Conservation (phyloP, 164 flowering plant genomes). For the Magnolia kwangsiensis region DNA sequence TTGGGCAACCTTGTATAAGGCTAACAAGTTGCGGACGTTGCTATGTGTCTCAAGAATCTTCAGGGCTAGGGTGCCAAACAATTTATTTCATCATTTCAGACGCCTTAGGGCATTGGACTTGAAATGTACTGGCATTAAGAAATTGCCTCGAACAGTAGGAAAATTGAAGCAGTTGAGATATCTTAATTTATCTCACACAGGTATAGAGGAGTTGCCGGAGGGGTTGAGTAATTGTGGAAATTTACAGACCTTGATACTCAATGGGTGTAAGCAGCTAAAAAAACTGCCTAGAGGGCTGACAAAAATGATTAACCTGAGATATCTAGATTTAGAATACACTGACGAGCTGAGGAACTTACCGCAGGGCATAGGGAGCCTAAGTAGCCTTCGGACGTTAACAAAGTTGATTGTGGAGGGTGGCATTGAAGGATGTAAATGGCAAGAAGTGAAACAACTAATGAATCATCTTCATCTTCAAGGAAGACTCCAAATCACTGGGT, state of each 20-base stretch:
- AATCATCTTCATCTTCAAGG: slow-evolving; percentile 1
- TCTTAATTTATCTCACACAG: not conserved
- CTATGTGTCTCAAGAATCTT: not conserved
- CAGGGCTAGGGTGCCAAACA: too few relatives aligned
- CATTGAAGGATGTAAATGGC: not conserved
- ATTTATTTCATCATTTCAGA: not conserved
- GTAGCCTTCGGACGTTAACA: not conserved
- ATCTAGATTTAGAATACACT: slow-evolving; percentile 3
- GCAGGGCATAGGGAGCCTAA: not conserved
- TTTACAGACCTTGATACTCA: slow-evolving; percentile 11
- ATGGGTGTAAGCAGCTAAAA: not conserved
- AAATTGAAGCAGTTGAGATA: slow-evolving; percentile 12
- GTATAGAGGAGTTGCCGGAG: not conserved
- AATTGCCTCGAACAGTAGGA: not conserved
- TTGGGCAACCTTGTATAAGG: not conserved
- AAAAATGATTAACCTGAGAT: slow-evolving; percentile 9
- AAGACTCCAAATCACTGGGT: not conserved
- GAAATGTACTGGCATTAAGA: not conserved
- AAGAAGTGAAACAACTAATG: slow-evolving; percentile 10
- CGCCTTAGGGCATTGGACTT: slow-evolving; percentile 4
- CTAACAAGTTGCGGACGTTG: not conserved
- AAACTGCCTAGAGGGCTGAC: slow-evolving; percentile 1
- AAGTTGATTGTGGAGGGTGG: slow-evolving; percentile 9
- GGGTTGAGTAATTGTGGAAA: not conserved
- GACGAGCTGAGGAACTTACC: not conserved